Evolutionary conservation across 805 yeast genomes (phyloP), one percentile per base, ranked within the genome.

Genomic region (Scheffersomyces coipomensis): DNA sequence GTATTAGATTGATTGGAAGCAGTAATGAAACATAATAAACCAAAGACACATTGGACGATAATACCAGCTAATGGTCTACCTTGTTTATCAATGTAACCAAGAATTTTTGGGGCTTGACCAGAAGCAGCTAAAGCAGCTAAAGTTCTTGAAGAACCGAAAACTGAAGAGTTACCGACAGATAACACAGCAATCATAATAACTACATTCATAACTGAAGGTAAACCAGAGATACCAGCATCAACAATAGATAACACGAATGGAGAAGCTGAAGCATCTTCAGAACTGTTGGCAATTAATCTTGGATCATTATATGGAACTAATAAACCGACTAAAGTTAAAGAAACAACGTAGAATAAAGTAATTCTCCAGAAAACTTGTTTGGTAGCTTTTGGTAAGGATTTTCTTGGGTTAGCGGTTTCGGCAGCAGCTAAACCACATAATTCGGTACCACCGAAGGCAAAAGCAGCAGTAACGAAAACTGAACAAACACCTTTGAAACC

Each of bases 221-320:
- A 62, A 33, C 83, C 88, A 24, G 59, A 63, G 47, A 82, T 80
- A 43, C 87, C 86, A 19, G 83, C 85, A 36, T 73, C 69, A 24
- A 57, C 64, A 40, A 83, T 76, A 21, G 91, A 85, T 62, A 85
- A 78, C 38, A 85, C 91, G 51, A 85, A 85, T 15, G 93, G 93
- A n/a, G 90, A 84, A 10, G 88, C 85, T n/a, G 79, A 60, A 33
- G 83, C 83, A 37, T 73, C 78, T 32, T 73, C 58, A 19, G 75
- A 66, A 42, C 77, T 75, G 21, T 61, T 62, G 29, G 35, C 39
- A 37, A 74, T 60, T 45, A 71, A 60, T 21, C 50, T 34, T 6
- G 39, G 37, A n/a, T 45, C 40, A 29, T 40, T 42, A 40, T 45
- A 50, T 10, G 58, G 56, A 27, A 58, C 62, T 43, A 58, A 49